Conservation (phyloP, 139 green algal species). For the Chlorella ohadii region DNA sequence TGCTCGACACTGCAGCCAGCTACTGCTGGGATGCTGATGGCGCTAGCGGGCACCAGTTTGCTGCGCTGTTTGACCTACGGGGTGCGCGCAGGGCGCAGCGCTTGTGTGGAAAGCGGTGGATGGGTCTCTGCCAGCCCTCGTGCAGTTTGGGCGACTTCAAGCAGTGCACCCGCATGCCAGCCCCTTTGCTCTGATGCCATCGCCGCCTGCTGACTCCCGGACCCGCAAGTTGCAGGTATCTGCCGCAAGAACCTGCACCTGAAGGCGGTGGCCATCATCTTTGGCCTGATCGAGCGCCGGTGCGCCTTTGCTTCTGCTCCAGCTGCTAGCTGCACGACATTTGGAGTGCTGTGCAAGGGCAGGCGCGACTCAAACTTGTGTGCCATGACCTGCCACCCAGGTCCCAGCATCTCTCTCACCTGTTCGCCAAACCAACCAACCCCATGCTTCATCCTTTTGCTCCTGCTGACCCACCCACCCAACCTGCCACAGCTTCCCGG, state of each 20-base stretch:
- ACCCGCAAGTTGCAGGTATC: too few relatives aligned
- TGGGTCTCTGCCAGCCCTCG: too few relatives aligned
- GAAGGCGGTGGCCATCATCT: too few relatives aligned
- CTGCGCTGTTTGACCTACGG: conserved; percentile 33
- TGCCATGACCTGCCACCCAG: background rate
- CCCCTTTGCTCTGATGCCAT: too few relatives aligned
- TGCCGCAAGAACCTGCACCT: conserved; percentile 6
- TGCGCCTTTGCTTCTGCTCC: too few relatives aligned
- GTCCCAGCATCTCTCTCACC: background rate
- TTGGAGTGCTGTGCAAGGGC: too few relatives aligned
- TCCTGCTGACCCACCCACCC: background rate
- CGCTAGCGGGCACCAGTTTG: conserved; percentile 2
- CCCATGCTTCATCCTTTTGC: background rate
- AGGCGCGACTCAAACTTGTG: too few relatives aligned
- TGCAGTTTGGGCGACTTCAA: too few relatives aligned
- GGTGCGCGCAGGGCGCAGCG: background rate
- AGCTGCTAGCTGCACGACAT: too few relatives aligned
- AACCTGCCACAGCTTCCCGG: conserved; percentile 12
- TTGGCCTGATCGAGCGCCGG: background rate
- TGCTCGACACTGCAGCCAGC: conserved; percentile 22
- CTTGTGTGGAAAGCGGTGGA: too few relatives aligned
- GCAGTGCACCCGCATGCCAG: too few relatives aligned
- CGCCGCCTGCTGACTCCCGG: too few relatives aligned
- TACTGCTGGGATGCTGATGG: background rate
- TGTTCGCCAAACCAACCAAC: background rate